phyloP scores from a whole-genome alignment of 768 basidiomycete genomes.

The Tylopilus vinaceipallidus region DNA sequence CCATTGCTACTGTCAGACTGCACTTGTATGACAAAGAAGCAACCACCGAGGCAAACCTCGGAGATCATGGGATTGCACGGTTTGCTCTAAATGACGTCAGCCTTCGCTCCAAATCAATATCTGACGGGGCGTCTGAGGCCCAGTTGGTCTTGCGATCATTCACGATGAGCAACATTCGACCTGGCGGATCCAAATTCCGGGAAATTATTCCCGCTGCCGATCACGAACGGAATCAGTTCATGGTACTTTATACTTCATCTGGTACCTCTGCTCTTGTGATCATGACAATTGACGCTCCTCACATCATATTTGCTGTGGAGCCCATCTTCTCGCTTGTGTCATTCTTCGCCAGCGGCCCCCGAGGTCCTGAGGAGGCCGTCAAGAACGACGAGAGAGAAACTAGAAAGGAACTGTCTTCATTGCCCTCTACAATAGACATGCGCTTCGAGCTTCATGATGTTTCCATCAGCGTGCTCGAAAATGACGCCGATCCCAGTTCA shows the following conservation, averaged over 20 bases:
- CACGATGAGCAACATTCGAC: conserved; percentile 84
- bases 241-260: conserved; percentile 83
- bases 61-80: conserved; percentile 78
- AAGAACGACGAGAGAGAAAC: conserved; percentile 14
- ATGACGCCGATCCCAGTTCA: conserved; percentile 72
- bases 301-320: conserved; percentile 88
- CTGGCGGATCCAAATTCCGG: conserved; percentile 80
- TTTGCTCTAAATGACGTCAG: conserved; percentile 81
- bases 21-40: conserved; percentile 81
- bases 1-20: conserved; percentile 68
- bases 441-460: conserved; percentile 89
- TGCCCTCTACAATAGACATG: conserved; percentile 47
- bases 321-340: conserved; percentile 86
- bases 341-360: conserved; percentile 70
- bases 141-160: conserved; percentile 89
- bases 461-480: conserved; percentile 83
- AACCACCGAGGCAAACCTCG: conserved; percentile 51
- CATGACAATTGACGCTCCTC: conserved; percentile 88
- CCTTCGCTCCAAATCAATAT: conserved; percentile 76
- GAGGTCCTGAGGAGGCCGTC: conserved; percentile 15
- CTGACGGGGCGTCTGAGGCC: conserved; percentile 81
- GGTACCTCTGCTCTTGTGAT: conserved; percentile 70
- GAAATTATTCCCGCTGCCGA: conserved; percentile 93
- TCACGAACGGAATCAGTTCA: conserved; percentile 88
- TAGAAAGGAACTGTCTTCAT: conserved; percentile 10